A percentile compares a stretch with the other conserved stretches of the same genome.
Conservation (phyloP, 78 protist species). For the Speleostelium caveatum region DNA sequence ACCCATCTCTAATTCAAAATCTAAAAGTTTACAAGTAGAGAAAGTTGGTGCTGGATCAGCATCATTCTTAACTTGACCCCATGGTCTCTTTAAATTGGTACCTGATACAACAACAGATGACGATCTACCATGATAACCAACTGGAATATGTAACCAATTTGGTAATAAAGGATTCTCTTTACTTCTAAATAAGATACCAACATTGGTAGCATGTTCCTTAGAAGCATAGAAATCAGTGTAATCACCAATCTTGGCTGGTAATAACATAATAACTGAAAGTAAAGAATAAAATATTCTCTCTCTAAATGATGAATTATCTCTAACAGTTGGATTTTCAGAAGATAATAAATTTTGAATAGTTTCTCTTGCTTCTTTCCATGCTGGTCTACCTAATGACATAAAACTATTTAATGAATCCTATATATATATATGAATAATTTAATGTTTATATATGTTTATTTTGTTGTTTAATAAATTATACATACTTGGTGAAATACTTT, state of each 20-base stretch:
- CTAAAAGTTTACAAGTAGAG: slow-evolving; percentile 80
- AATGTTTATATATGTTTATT: not conserved
- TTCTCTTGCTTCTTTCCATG: slow-evolving; percentile 88
- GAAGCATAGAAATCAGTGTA: slow-evolving; percentile 98
- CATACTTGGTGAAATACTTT: slow-evolving; percentile 76
- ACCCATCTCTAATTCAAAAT: slow-evolving; percentile 96
- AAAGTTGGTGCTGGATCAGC: slow-evolving; percentile 77
- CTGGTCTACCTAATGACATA: slow-evolving; percentile 82
- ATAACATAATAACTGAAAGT: slow-evolving; percentile 14
- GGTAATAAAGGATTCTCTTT: slow-evolving; percentile 90
- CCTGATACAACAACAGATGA: slow-evolving; percentile 92
- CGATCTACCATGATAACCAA: slow-evolving; percentile 97
- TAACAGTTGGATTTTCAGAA: slow-evolving; percentile 43
- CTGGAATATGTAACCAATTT: slow-evolving; percentile 93
- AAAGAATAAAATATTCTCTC: slow-evolving; percentile 36
- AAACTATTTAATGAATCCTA: slow-evolving; percentile 85
- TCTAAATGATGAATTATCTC: slow-evolving; percentile 66
- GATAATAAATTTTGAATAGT: slow-evolving; percentile 61
- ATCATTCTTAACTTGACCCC: slow-evolving; percentile 89
- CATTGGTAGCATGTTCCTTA: slow-evolving; percentile 94
- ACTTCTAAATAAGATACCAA: slow-evolving; percentile 92
- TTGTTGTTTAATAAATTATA: too few species aligned
- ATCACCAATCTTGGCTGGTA: slow-evolving; percentile 89
- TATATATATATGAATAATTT: not conserved
- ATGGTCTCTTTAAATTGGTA: slow-evolving; percentile 90